Percentiles rank a stretch among this genome's conserved stretches.
Evolutionary conservation across 1,284 basidiomycete species (phyloP).

Genomic region (Boletus mariae): DNA sequence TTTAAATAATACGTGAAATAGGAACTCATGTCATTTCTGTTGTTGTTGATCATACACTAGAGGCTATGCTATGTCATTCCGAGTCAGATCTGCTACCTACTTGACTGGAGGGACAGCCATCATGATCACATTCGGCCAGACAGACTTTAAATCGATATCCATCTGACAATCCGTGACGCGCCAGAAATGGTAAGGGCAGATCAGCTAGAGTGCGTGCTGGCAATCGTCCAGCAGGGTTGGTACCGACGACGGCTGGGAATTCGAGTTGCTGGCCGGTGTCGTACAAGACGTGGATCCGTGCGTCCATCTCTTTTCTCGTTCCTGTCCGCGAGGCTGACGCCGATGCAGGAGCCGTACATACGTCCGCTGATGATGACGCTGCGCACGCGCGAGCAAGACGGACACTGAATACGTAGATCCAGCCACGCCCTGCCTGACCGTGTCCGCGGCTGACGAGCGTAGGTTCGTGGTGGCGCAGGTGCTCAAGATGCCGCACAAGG

Average conservation of each 20-base stretch:
- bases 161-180: constrained; percentile 42
- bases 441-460: neutral
- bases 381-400: constrained; percentile 84
- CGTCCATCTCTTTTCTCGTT: neutral
- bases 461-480: constrained; percentile 85
- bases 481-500: constrained; percentile 74
- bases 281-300: constrained; percentile 72
- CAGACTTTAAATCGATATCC: too few relatives aligned
- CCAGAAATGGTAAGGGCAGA: constrained; percentile 66
- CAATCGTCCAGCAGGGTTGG: constrained; percentile 88
- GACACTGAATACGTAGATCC: constrained; percentile 79
- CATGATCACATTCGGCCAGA: too few relatives aligned
- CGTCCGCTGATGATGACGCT: constrained; percentile 38
- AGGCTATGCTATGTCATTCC: neutral
- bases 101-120: too few relatives aligned
- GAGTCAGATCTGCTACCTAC: neutral
- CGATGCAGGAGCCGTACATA: constrained; percentile 63
- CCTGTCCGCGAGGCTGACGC: constrained; percentile 6
- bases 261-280: constrained; percentile 84
- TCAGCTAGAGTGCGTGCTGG: constrained; percentile 79
- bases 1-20: neutral
- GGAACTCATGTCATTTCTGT: neutral
- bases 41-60: neutral
- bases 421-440: constrained; percentile 43
- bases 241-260: constrained; percentile 88